phyloP scores from a whole-genome alignment of 2,329 filamentous ascomycete genomes.

The Penicillium freii region DNA sequence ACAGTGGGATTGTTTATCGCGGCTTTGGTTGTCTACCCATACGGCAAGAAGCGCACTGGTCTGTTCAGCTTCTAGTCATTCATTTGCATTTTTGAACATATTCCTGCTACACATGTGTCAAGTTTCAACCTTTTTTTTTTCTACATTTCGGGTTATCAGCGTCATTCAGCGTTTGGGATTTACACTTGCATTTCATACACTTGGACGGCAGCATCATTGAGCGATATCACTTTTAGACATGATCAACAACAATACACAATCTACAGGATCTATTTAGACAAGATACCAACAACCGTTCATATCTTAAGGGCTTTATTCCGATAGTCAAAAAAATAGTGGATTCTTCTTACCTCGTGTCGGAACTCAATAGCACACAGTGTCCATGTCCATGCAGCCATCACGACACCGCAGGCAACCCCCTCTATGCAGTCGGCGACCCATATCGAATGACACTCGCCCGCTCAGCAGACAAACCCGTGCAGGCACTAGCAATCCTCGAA shows the following conservation, averaged over 20 bases:
- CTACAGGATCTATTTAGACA: not conserved
- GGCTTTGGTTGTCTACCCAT: slow-evolving; percentile 49
- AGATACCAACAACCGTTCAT: not conserved
- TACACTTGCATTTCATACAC: slow-evolving; percentile 2
- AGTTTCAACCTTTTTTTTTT: not conserved
- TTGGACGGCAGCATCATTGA: not conserved
- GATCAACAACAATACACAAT: not conserved
- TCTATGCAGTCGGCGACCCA: slow-evolving; percentile 45
- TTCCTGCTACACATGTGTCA: not conserved
- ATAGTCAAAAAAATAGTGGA: not conserved
- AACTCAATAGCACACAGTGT: slow-evolving; percentile 32
- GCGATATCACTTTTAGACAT: not conserved
- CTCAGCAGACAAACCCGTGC: slow-evolving; percentile 49
- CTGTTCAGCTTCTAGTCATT: slow-evolving; percentile 45
- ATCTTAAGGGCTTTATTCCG: not conserved
- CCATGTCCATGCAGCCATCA: slow-evolving; percentile 48
- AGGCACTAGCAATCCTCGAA: slow-evolving; percentile 47
- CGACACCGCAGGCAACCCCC: slow-evolving; percentile 40
- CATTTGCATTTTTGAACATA: slow-evolving; percentile 6
- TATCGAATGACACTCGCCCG: slow-evolving; percentile 44
- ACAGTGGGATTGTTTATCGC: slow-evolving; percentile 51
- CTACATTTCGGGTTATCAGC: slow-evolving; percentile 4
- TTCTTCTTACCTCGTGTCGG: not conserved
- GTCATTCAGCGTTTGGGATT: slow-evolving; percentile 6
- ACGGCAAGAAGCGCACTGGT: slow-evolving; percentile 50